phyloP scores from a whole-genome alignment of 2,329 filamentous ascomycete genomes.

The Colletotrichum salicis region DNA sequence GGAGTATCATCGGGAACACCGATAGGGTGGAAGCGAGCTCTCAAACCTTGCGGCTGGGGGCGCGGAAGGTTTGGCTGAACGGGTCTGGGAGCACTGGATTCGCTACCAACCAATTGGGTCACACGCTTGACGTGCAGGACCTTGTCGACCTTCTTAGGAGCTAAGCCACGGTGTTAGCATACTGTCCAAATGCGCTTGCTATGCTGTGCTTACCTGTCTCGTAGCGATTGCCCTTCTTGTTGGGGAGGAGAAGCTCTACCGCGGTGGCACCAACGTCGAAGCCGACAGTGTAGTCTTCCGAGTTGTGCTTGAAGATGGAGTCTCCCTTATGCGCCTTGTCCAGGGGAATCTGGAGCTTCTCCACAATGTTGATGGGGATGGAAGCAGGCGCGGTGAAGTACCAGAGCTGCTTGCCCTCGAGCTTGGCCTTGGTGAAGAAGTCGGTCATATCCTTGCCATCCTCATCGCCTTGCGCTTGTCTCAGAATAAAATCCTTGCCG shows the following conservation, averaged over 20 bases:
- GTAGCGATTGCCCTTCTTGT: constrained; percentile 64
- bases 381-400: constrained; percentile 80
- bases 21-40: constrained; percentile 74
- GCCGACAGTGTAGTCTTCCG: constrained; percentile 70
- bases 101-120: constrained; percentile 62
- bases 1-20: constrained; percentile 57
- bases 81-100: constrained; percentile 47
- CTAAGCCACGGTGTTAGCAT: constrained; percentile 35
- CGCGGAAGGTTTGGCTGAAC: constrained; percentile 62
- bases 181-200: neutral
- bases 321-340: constrained; percentile 64
- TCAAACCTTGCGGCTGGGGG: constrained; percentile 74
- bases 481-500: constrained; percentile 64
- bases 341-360: constrained; percentile 70
- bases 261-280: constrained; percentile 63
- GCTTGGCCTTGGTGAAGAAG: constrained; percentile 67
- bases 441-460: constrained; percentile 59
- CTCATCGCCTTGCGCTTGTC: constrained; percentile 56
- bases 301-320: constrained; percentile 70
- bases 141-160: constrained; percentile 60
- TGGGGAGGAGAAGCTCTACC: constrained; percentile 71
- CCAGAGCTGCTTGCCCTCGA: constrained; percentile 81
- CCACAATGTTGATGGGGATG: constrained; percentile 74
- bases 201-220: constrained; percentile 57
- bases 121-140: constrained; percentile 74